Percentiles rank a stretch among this genome's conserved stretches.
phyloP scores from a whole-genome alignment of 1,284 basidiomycete species.

The Sphaerobolus stellatus region DNA sequence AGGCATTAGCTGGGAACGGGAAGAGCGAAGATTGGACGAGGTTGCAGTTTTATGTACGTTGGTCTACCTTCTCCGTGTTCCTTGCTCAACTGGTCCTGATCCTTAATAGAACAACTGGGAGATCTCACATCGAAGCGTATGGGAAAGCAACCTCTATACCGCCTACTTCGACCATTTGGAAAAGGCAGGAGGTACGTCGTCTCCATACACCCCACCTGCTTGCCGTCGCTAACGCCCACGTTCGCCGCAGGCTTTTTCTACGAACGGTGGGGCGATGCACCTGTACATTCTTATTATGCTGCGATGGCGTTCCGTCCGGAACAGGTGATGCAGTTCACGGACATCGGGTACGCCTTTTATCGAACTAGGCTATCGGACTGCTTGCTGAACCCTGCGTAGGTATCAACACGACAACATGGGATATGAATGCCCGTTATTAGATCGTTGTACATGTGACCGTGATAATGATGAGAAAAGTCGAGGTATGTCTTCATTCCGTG shows the following conservation, averaged over 20 bases:
- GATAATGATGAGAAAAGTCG: neutral
- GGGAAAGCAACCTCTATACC: constrained; percentile 4
- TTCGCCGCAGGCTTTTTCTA: constrained; percentile 5
- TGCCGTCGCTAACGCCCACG: neutral
- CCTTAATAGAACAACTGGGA: constrained; percentile 6
- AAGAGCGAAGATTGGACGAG: constrained; percentile 1
- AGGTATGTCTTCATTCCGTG: no score
- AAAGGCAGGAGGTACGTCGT: constrained; percentile 1
- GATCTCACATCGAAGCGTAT: constrained; percentile 9
- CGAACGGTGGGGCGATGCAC: constrained; percentile 12
- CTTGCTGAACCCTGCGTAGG: no score
- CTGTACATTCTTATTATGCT: constrained; percentile 2
- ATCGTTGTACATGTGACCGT: constrained; percentile 4
- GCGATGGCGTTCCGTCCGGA: constrained; percentile 8
- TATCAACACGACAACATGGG: constrained; percentile 6
- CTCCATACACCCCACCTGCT: neutral
- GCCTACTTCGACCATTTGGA: constrained; percentile 8
- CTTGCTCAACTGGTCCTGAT: no score
- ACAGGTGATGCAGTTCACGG: constrained; percentile 10
- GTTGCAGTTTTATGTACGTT: constrained; percentile 5
- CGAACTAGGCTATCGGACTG: no score
- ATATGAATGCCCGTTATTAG: neutral
- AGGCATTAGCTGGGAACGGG: constrained; percentile 1
- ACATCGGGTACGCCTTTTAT: constrained; percentile 5
- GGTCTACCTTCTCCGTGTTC: neutral